These are phyloP conservation scores for Talaromyces albobiverticillius DNA, from an alignment of 2,329 filamentous ascomycete species.

Conservation along the genomic window DNA sequence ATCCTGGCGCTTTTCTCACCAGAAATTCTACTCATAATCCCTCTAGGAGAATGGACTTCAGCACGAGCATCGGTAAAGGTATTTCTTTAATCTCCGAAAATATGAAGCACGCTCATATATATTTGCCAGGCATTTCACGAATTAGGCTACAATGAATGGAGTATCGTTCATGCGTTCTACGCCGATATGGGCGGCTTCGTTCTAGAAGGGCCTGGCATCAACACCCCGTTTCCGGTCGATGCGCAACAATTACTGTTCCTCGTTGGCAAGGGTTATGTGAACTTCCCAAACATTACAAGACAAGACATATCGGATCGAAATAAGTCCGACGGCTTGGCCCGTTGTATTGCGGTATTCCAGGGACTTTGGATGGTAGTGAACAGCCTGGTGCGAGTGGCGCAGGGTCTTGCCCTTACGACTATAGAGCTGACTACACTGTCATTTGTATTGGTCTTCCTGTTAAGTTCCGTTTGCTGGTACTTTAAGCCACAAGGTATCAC, in stretches of 20 bases:
- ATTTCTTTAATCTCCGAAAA: not conserved
- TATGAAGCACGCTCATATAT: not conserved
- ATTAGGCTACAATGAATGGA: slow-evolving; percentile 32
- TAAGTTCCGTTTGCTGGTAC: slow-evolving; percentile 26
- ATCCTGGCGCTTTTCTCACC: slow-evolving; percentile 35
- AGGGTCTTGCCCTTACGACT: slow-evolving; percentile 22
- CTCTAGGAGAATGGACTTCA: slow-evolving; percentile 34
- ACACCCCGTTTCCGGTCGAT: slow-evolving; percentile 34
- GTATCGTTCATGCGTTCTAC: slow-evolving; percentile 40
- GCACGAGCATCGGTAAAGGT: slow-evolving; percentile 19
- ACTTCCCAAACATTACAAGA: slow-evolving; percentile 15
- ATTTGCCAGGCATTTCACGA: slow-evolving; percentile 18
- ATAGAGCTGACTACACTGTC: slow-evolving; percentile 27
- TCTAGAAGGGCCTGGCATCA: slow-evolving; percentile 27
- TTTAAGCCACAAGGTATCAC: slow-evolving; percentile 28
- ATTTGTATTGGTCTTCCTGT: slow-evolving; percentile 26
- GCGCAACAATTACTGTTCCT: slow-evolving; percentile 30
- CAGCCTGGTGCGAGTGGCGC: slow-evolving; percentile 14
- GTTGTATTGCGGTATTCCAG: slow-evolving; percentile 17
- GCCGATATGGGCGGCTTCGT: slow-evolving; percentile 43
- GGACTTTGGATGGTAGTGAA: slow-evolving; percentile 21
- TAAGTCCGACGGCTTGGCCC: not conserved
- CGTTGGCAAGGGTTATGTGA: slow-evolving; percentile 21
- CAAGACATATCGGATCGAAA: slow-evolving; percentile 18
- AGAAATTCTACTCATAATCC: slow-evolving; percentile 36